Evolutionary conservation across 176 grass and related monocot genomes (phyloP), one percentile per base, ranked within the genome.

Genomic region (Cenchrus purpureus): DNA sequence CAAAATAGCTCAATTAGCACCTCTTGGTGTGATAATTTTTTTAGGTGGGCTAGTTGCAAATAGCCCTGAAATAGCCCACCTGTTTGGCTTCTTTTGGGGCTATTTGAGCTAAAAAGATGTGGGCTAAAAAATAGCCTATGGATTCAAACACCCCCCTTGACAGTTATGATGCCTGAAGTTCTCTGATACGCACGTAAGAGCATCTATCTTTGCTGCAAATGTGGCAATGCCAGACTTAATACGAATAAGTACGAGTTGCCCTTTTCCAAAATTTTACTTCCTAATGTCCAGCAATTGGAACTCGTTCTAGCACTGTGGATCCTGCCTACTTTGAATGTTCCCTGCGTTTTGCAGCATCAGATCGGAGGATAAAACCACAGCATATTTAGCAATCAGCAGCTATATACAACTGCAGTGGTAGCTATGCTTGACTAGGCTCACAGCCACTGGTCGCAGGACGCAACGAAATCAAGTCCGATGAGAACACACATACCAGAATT

Each of bases 401-500:
- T 5, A 11, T 14, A n/a, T 17, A 42, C 14, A 3, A 10, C 15
- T 43, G 65, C 34, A 68, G 65, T 43, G 14, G 14, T 42, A 34
- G 6, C 16, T 68, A 42, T 14, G 32, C n/a, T 62, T 49, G 20
- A 4, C 10, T 22, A 25, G 44, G 44, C 62, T 34, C 37, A 40
- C 37, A 40, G 4, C 0, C 5, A 65, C 8, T 1, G 48, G 44
- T 8, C 9, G 10, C 62, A 32, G 62, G 1, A 66, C 49, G 77
- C 76, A 37, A 66, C 49, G 61, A 59, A 52, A 66, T 8, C 52
- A 16, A 44, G 19, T 3, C 7, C 2, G 43, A 55, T 28, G 19
- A 65, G 20, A 40, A 40, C 37, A 4, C 17, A 74, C 14, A 15
- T 88, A 98, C 96, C 91, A 95, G 91, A 95, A 89, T 76, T 95